Conservation (phyloP, 2,329 filamentous ascomycete species). For the Exophiala calicioides region DNA sequence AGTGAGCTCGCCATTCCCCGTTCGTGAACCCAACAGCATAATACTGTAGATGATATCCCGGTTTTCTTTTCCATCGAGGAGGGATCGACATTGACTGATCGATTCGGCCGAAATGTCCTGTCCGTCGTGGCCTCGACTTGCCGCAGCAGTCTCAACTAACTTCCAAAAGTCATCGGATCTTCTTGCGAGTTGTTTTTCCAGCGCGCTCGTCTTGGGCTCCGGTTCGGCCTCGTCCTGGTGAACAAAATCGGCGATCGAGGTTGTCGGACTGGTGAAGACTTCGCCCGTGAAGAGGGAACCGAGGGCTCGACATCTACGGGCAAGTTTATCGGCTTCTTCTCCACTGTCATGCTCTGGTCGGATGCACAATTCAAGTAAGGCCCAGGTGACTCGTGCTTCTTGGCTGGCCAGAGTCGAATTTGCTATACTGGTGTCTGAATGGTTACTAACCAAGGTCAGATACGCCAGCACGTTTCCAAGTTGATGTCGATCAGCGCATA, state of each 20-base stretch:
- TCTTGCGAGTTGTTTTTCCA: conserved; percentile 55
- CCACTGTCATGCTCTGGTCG: conserved; percentile 34
- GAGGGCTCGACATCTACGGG: conserved; percentile 28
- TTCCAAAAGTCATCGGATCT: conserved; percentile 82
- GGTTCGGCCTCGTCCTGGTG: conserved; percentile 29
- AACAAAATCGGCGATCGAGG: conserved; percentile 31
- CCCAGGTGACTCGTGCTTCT: conserved; percentile 56
- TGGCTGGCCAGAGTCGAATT: conserved; percentile 34
- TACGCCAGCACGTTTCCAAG: conserved; percentile 68
- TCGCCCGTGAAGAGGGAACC: conserved; percentile 29
- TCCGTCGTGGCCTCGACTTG: conserved; percentile 52
- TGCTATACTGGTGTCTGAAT: conserved; percentile 19
- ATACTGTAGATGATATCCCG: conserved; percentile 89
- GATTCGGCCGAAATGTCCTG: conserved; percentile 13
- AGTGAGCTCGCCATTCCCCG: conserved; percentile 23
- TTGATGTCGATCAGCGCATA: conserved; percentile 59
- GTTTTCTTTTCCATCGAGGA: conserved; percentile 80
- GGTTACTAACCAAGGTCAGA: conserved; percentile 45
- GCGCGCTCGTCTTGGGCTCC: conserved; percentile 34
- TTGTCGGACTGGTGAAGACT: conserved; percentile 24
- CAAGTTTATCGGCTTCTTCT: conserved; percentile 36
- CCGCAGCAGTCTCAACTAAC: conserved; percentile 70
- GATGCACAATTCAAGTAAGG: conserved; percentile 57
- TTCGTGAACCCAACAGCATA: conserved; percentile 27
- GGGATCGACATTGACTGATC: conserved; percentile 30